These are phyloP conservation scores for Medicago lupulina DNA, from an alignment of 306 rosid genomes.

Conservation along the genomic window DNA sequence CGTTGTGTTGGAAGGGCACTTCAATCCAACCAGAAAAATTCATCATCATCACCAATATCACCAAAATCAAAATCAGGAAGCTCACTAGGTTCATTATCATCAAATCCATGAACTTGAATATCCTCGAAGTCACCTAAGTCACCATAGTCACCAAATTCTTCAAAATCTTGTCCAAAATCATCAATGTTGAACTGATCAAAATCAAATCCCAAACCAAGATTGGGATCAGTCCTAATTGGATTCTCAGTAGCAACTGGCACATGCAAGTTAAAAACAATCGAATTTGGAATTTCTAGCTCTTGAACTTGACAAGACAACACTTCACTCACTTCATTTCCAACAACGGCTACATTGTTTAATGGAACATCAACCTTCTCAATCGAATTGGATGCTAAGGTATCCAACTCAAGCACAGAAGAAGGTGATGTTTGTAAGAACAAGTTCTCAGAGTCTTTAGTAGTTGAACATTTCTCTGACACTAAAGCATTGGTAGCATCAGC, in stretches of 20 bases:
- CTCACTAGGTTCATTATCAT: conserved; percentile 52
- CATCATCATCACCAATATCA: conserved; percentile 52
- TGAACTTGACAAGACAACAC: conserved; percentile 30
- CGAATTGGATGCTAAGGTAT: conserved; percentile 49
- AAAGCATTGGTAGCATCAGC: background rate
- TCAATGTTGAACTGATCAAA: conserved; percentile 46
- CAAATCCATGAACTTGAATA: conserved; percentile 53
- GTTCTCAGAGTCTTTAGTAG: conserved; percentile 44
- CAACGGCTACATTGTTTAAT: background rate
- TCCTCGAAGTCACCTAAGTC: conserved; percentile 44
- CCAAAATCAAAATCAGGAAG: conserved; percentile 80
- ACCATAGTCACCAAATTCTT: conserved; percentile 22
- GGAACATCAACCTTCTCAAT: conserved; percentile 23
- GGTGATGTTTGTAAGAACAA: conserved; percentile 60
- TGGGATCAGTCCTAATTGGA: conserved; percentile 41
- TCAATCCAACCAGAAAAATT: conserved; percentile 71
- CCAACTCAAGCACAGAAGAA: conserved; percentile 67
- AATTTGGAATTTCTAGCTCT: conserved; percentile 56
- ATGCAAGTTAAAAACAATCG: conserved; percentile 44
- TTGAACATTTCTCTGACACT: conserved; percentile 26
- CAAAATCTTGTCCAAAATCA: conserved; percentile 50
- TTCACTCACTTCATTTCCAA: conserved; percentile 19
- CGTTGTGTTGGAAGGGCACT: conserved; percentile 54
- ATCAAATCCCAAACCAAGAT: conserved; percentile 41
- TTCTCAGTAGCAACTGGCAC: background rate